Conservation (phyloP, 345 rosid genomes). For the Physaria fendleri region DNA sequence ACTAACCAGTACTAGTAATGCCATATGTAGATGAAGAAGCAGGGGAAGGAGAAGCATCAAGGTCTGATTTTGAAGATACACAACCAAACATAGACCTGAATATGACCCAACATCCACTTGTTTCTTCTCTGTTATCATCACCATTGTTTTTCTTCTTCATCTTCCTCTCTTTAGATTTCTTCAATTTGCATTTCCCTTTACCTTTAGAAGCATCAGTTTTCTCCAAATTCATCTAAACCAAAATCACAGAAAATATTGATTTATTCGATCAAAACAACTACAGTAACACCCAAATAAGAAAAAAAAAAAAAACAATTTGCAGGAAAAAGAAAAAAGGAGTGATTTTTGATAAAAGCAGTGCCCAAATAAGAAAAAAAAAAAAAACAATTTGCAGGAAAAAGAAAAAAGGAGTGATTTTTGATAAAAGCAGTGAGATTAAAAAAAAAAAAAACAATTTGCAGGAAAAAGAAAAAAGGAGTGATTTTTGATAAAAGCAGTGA, state of each 20-base stretch:
- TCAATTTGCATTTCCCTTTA: conserved; percentile 12
- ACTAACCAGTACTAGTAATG: conserved; percentile 43
- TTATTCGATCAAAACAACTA: conserved; percentile 7
- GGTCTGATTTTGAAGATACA: conserved; percentile 69
- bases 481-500: conserved; percentile 9
- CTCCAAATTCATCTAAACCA: conserved; percentile 22
- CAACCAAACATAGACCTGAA: conserved; percentile 53
- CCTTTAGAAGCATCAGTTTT: neutral
- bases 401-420: conserved; percentile 13
- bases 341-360: conserved; percentile 12
- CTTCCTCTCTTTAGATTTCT: conserved; percentile 26
- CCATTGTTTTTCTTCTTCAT: conserved; percentile 36
- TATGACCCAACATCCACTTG: conserved; percentile 66
- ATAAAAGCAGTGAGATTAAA: conserved; percentile 15
- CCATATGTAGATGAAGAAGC: conserved; percentile 38
- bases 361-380: neutral
- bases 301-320: neutral
- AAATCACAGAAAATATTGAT: neutral
- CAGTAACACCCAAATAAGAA: neutral
- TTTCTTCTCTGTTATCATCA: conserved; percentile 15
- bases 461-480: conserved; percentile 5
- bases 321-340: neutral
- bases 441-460: too few species aligned
- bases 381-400: neutral
- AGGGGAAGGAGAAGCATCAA: conserved; percentile 52